Percentiles rank a stretch among this genome's conserved stretches.
These are phyloP conservation scores for Moesziomyces sp. DNA, from an alignment of 1,284 basidiomycete genomes.

Conservation along the genomic window DNA sequence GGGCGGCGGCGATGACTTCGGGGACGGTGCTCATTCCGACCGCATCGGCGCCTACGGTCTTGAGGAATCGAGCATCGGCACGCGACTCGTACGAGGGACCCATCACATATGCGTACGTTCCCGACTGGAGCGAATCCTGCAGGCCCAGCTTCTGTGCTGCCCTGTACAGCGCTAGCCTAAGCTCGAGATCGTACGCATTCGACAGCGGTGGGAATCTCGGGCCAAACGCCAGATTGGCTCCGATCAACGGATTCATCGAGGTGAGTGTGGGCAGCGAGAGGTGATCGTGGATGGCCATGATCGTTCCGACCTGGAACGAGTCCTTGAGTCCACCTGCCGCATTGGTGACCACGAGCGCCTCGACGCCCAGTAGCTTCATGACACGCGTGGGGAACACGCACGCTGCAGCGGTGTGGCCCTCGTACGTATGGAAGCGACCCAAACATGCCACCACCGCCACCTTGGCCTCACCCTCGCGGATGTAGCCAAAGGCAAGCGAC, in stretches of 20 bases:
- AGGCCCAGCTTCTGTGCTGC: constrained; percentile 74
- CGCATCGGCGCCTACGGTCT: constrained; percentile 72
- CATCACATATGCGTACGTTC: constrained; percentile 84
- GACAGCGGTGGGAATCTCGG: constrained; percentile 81
- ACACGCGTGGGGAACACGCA: constrained; percentile 79
- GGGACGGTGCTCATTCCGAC: constrained; percentile 92
- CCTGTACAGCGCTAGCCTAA: constrained; percentile 78
- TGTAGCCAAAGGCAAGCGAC: constrained; percentile 78
- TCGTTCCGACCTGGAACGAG: constrained; percentile 79
- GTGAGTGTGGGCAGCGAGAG: constrained; percentile 79
- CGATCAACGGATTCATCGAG: constrained; percentile 80
- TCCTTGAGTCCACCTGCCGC: constrained; percentile 82
- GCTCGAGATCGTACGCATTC: constrained; percentile 77
- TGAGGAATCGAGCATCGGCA: constrained; percentile 51
- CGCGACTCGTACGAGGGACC: constrained; percentile 81
- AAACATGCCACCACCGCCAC: constrained; percentile 85
- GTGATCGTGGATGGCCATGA: constrained; percentile 84
- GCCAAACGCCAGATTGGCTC: constrained; percentile 41
- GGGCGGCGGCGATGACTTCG: constrained; percentile 82
- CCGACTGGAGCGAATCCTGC: constrained; percentile 59
- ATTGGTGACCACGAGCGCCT: constrained; percentile 83
- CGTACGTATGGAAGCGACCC: constrained; percentile 84
- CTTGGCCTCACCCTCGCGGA: constrained; percentile 67
- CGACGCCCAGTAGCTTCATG: constrained; percentile 79
- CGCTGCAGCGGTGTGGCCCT: constrained; percentile 75